phyloP scores from a whole-genome alignment of 2,329 filamentous ascomycete genomes.

The Fusarium sp. region DNA sequence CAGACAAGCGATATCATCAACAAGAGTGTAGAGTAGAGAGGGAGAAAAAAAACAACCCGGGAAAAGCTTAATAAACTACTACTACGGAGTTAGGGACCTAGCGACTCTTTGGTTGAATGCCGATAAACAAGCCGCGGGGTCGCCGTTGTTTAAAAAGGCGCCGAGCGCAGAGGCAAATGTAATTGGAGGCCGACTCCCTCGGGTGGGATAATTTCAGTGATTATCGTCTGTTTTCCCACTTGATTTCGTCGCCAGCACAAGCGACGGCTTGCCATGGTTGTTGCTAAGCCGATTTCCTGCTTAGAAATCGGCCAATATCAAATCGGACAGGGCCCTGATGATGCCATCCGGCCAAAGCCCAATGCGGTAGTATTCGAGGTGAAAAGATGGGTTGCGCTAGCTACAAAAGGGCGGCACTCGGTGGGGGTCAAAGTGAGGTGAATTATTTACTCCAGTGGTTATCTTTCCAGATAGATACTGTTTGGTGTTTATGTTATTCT shows the following conservation, averaged over 20 bases:
- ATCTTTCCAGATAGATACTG: too few relatives aligned
- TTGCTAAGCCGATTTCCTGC: constrained; percentile 33
- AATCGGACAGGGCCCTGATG: constrained; percentile 41
- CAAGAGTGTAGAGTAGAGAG: not conserved
- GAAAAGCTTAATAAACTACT: constrained; percentile 30
- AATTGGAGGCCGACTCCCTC: constrained; percentile 15
- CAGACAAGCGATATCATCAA: constrained; percentile 1
- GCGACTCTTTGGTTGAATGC: constrained; percentile 9
- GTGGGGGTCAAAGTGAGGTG: constrained; percentile 23
- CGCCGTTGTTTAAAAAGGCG: constrained; percentile 24
- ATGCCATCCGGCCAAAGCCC: constrained; percentile 41
- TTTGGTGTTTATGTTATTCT: too few relatives aligned
- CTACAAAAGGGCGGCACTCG: constrained; percentile 25
- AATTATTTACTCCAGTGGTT: too few relatives aligned
- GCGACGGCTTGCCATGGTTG: constrained; percentile 24
- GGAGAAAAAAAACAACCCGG: constrained; percentile 4
- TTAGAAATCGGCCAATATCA: constrained; percentile 44
- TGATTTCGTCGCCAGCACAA: not conserved
- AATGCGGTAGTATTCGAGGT: constrained; percentile 21
- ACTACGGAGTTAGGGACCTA: not conserved
- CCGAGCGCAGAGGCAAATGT: constrained; percentile 5
- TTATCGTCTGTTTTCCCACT: not conserved
- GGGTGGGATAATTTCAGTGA: constrained; percentile 11
- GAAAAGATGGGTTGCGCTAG: constrained; percentile 31
- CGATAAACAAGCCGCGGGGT: constrained; percentile 34